Conservation (phyloP, 768 basidiomycete species). For the Calocera cornea region DNA sequence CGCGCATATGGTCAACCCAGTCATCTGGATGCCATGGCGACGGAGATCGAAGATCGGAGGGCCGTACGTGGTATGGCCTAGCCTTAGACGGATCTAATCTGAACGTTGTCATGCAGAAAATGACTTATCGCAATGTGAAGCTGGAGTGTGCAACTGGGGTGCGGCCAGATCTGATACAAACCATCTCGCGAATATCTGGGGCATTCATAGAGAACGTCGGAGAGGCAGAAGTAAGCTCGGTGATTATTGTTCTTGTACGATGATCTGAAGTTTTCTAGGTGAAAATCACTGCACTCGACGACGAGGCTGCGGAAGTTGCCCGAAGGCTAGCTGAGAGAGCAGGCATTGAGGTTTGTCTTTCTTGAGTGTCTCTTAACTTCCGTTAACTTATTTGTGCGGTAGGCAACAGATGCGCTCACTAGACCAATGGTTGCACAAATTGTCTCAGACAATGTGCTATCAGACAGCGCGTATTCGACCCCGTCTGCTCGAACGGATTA, state of each 20-base stretch:
- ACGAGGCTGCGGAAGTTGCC: slow-evolving; percentile 31
- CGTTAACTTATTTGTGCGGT: slow-evolving; percentile 7
- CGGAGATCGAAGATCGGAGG: slow-evolving; percentile 3
- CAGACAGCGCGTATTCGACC: slow-evolving; percentile 11
- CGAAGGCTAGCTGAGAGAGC: slow-evolving; percentile 41
- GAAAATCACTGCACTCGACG: slow-evolving; percentile 39
- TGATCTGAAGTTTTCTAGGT: slow-evolving; percentile 29
- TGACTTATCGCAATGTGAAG: slow-evolving; percentile 2
- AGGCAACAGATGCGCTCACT: not conserved
- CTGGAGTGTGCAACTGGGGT: slow-evolving; percentile 18
- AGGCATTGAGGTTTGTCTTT: slow-evolving; percentile 36
- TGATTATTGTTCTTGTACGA: not conserved
- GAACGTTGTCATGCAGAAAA: not conserved
- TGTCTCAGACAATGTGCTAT: slow-evolving; percentile 15
- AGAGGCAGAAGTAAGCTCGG: slow-evolving; percentile 32
- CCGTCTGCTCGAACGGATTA: slow-evolving; percentile 23
- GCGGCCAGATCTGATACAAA: slow-evolving; percentile 37
- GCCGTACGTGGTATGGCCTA: slow-evolving; percentile 4
- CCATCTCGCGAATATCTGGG: slow-evolving; percentile 53
- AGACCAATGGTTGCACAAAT: not conserved
- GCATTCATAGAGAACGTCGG: slow-evolving; percentile 47
- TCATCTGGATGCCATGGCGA: slow-evolving; percentile 28
- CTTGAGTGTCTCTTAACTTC: not conserved
- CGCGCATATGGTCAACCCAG: slow-evolving; percentile 45
- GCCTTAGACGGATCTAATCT: not conserved